These are phyloP conservation scores for Naganishia antarctica DNA, from an alignment of 768 basidiomycete species.

Conservation along the genomic window DNA sequence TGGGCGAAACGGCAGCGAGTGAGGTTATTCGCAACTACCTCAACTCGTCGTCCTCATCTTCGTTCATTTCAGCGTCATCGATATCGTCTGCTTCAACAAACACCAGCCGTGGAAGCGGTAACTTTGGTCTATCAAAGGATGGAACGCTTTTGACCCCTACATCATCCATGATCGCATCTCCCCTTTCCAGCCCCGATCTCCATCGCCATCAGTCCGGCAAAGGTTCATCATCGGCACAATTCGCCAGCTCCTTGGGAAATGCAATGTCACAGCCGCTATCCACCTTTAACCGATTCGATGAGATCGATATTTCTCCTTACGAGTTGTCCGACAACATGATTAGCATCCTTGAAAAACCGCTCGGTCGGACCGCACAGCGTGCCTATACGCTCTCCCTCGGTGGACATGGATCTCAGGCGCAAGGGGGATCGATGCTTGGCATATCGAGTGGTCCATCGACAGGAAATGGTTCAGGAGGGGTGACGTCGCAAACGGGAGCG, in stretches of 20 bases:
- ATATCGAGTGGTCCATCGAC: background rate
- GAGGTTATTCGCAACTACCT: constrained; percentile 10
- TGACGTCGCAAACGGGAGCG: constrained; percentile 34
- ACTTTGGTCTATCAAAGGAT: background rate
- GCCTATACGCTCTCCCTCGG: constrained; percentile 1
- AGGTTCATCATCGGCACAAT: background rate
- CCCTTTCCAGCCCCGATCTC: constrained; percentile 3
- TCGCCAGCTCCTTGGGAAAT: background rate
- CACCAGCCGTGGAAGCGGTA: background rate
- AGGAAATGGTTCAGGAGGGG: too few relatives aligned
- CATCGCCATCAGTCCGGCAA: background rate
- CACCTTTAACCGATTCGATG: constrained; percentile 12
- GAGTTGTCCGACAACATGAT: constrained; percentile 21
- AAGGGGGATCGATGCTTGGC: too few relatives aligned
- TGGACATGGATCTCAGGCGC: constrained; percentile 4
- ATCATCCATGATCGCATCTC: constrained; percentile 5
- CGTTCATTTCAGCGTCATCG: constrained; percentile 15
- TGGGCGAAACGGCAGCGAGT: background rate
- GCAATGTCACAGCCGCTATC: constrained; percentile 12
- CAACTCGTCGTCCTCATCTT: constrained; percentile 9
- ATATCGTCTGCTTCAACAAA: background rate
- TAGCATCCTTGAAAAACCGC: constrained; percentile 25
- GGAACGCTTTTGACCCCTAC: background rate
- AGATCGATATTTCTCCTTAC: constrained; percentile 8
- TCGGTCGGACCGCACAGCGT: constrained; percentile 7